Conservation (phyloP, 805 yeast species). For the Saturnispora sekii region DNA sequence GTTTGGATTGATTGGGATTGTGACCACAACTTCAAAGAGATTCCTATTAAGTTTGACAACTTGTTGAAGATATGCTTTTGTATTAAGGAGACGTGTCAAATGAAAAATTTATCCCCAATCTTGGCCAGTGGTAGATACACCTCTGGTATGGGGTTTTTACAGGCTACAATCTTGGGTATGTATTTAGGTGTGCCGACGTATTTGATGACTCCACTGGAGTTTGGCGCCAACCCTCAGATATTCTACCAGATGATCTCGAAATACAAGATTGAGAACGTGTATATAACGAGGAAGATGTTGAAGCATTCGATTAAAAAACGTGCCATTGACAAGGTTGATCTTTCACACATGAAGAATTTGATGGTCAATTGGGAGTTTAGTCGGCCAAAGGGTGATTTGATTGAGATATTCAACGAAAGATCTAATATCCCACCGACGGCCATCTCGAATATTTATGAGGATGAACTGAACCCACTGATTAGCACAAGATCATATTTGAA, state of each 20-base stretch:
- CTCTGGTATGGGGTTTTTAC: slow-evolving; percentile 79
- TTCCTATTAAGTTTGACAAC: slow-evolving; percentile 47
- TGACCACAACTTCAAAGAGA: slow-evolving; percentile 58
- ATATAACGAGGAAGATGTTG: slow-evolving; percentile 76
- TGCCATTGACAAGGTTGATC: slow-evolving; percentile 2
- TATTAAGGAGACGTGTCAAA: slow-evolving; percentile 83
- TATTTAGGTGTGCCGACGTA: slow-evolving; percentile 83
- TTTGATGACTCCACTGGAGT: slow-evolving; percentile 68
- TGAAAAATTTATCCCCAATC: slow-evolving; percentile 60
- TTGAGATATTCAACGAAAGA: slow-evolving; percentile 47
- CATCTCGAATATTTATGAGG: slow-evolving; percentile 68
- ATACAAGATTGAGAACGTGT: slow-evolving; percentile 76
- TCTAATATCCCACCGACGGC: slow-evolving; percentile 61
- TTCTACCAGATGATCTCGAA: slow-evolving; percentile 65
- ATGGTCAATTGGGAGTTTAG: slow-evolving; percentile 66
- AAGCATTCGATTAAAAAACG: slow-evolving; percentile 50
- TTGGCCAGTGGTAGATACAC: slow-evolving; percentile 83
- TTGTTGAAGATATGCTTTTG: slow-evolving; percentile 77
- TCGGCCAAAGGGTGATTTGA: slow-evolving; percentile 57
- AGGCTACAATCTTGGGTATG: slow-evolving; percentile 74
- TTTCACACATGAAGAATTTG: slow-evolving; percentile 49
- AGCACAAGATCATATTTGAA: slow-evolving; percentile 81
- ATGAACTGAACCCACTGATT: slow-evolving; percentile 72
- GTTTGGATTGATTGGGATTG: slow-evolving; percentile 65
- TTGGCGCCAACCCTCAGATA: slow-evolving; percentile 60